These are phyloP conservation scores for Aspergillus texensis DNA, from an alignment of 2,329 filamentous ascomycete species.

Conservation along the genomic window DNA sequence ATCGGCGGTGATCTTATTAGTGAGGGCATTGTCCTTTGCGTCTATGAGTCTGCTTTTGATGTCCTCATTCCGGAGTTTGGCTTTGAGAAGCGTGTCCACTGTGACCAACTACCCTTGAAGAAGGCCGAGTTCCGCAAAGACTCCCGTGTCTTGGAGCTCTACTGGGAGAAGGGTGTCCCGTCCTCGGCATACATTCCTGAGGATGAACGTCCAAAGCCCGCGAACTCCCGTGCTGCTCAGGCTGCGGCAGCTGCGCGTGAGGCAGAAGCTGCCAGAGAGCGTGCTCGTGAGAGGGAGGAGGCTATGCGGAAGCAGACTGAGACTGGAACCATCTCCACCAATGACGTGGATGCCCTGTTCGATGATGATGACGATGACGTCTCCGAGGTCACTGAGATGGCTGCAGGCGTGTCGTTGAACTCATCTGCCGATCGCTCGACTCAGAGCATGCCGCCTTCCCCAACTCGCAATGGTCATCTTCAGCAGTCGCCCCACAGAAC, in stretches of 20 bases:
- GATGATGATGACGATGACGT: conserved; percentile 88
- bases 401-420: conserved; percentile 84
- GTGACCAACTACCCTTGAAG: conserved; percentile 93
- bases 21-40: conserved; percentile 93
- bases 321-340: conserved; percentile 88
- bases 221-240: conserved; percentile 72
- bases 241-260: conserved; percentile 76
- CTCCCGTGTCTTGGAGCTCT: conserved; percentile 88
- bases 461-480: conserved; percentile 71
- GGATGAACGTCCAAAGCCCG: conserved; percentile 89
- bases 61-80: conserved; percentile 97
- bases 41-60: conserved; percentile 98
- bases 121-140: conserved; percentile 99
- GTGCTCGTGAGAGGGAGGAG: conserved; percentile 85
- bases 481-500: conserved; percentile 78
- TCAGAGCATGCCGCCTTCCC: conserved; percentile 92
- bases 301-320: conserved; percentile 90
- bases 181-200: conserved; percentile 96
- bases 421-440: conserved; percentile 76
- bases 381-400: conserved; percentile 85
- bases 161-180: conserved; percentile 99
- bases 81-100: conserved; percentile 99
- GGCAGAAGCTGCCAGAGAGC: conserved; percentile 79
- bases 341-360: conserved; percentile 93
- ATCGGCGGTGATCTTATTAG: conserved; percentile 88